Percentiles rank a stretch among this genome's conserved stretches.
These are phyloP conservation scores for Nigrograna mackinnonii DNA, from an alignment of 2,329 filamentous ascomycete species.

Conservation along the genomic window DNA sequence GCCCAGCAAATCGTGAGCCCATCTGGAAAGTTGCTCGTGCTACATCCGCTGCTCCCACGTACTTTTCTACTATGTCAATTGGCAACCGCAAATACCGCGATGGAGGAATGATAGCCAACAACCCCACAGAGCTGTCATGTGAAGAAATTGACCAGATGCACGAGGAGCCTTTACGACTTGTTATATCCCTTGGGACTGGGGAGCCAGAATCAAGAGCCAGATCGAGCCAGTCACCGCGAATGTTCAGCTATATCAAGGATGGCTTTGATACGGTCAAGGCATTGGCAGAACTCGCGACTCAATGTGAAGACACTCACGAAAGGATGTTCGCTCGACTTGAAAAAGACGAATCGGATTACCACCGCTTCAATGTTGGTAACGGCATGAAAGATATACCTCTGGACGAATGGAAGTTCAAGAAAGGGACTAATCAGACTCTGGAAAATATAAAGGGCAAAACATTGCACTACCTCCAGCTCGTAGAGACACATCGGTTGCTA, in stretches of 20 bases:
- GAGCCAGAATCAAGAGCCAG: not conserved
- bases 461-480: no score
- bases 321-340: not conserved
- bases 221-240: not conserved
- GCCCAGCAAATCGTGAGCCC: no score
- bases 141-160: not conserved
- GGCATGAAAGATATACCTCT: not conserved
- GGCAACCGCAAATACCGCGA: not conserved
- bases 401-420: not conserved
- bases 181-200: not conserved
- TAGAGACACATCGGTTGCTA: no score
- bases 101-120: not conserved
- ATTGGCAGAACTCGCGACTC: no score
- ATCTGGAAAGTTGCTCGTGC: conserved; percentile 11
- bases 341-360: not conserved
- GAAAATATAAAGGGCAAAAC: no score
- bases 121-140: not conserved
- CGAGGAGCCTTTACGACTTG: not conserved
- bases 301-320: not conserved
- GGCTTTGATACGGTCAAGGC: not conserved
- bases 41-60: conserved; percentile 8
- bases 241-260: no score
- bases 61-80: conserved; percentile 5
- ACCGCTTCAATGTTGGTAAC: not conserved
- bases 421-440: no score